Evolutionary conservation across 352 stramenopile genomes (phyloP), one percentile per base, ranked within the genome.

Genomic region (Phytophthora tubulina): DNA sequence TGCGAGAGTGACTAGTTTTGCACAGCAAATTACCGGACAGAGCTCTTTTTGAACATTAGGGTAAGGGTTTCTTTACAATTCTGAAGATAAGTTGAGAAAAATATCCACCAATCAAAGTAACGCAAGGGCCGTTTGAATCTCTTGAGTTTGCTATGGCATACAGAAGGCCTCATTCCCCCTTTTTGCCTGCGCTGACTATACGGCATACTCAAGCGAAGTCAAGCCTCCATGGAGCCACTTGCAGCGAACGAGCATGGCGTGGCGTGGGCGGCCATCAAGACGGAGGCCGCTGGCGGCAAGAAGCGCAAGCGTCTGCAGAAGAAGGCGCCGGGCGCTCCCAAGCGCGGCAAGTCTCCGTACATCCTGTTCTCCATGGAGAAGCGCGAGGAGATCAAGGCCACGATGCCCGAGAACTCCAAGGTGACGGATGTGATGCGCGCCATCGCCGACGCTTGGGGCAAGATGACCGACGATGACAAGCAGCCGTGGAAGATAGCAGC

Each of bases 291-390:
- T 6, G 81, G 88, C 42, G 85, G 81, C 49, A 96, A 96, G 82
- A 96, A 96, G 86, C 89, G 89, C 81, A 95, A 95, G 81, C 90
- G 90, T 9, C 76, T 95, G 64, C 91, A 97, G 75, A 96, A 95
- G 82, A 97, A 97, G 72, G 91, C 91, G 14, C 91, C 91, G 0
- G 91, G 90, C 8, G 91, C 91, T 15, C 91, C 91, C 36, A 97
- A 97, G 80, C 90, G 90, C 54, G 90, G 89, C 78, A 95, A 96
- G 79, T 96, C 90, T 60, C 89, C 91, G 32, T 97, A 97, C 84
- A 97, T 97, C 67, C 77, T 97, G 21, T 97, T 96, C 74, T 96
- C 88, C n/a, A 96, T 97, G 89, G 91, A 96, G 68, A 96, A 96
- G 69, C 89, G 91, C 53, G 88, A 95, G 38, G 86, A 95, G 72